phyloP scores from a whole-genome alignment of 1,284 basidiomycete genomes.

The Ceraceosorus guamensis region DNA sequence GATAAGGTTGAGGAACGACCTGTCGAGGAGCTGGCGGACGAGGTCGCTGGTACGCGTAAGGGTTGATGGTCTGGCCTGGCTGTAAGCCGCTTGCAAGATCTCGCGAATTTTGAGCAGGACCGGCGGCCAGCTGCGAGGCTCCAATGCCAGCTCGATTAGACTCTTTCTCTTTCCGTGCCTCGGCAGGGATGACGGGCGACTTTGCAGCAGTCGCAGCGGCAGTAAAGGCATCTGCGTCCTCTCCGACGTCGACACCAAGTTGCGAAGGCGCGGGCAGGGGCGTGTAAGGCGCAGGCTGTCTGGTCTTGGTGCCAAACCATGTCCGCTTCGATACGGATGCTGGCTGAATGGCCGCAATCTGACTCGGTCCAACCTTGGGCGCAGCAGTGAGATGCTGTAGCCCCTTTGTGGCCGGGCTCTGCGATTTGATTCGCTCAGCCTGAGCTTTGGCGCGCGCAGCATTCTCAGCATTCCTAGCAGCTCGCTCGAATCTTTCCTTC shows the following conservation, averaged over 20 bases:
- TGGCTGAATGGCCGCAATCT: neutral
- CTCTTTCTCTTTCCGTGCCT: neutral
- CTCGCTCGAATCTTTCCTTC: neutral
- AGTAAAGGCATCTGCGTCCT: neutral
- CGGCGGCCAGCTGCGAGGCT: neutral
- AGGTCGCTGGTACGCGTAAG: neutral
- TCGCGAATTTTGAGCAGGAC: neutral
- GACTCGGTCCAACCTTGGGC: neutral
- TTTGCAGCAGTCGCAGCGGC: neutral
- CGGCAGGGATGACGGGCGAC: neutral
- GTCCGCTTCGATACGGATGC: neutral
- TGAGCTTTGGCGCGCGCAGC: neutral
- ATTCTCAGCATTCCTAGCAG: neutral
- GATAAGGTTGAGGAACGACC: too few relatives aligned
- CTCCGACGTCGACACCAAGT: neutral
- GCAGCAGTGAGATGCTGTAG: too few relatives aligned
- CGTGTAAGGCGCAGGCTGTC: neutral
- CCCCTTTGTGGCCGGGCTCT: too few relatives aligned
- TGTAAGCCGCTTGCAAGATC: neutral
- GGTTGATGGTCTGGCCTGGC: neutral
- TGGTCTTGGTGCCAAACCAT: neutral
- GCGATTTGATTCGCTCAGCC: neutral
- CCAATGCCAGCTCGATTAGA: neutral
- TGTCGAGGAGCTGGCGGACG: neutral
- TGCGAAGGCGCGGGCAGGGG: slow-evolving; percentile 6